Conservation (phyloP, 2,329 filamentous ascomycete species). For the Gaeumannomyces tritici region DNA sequence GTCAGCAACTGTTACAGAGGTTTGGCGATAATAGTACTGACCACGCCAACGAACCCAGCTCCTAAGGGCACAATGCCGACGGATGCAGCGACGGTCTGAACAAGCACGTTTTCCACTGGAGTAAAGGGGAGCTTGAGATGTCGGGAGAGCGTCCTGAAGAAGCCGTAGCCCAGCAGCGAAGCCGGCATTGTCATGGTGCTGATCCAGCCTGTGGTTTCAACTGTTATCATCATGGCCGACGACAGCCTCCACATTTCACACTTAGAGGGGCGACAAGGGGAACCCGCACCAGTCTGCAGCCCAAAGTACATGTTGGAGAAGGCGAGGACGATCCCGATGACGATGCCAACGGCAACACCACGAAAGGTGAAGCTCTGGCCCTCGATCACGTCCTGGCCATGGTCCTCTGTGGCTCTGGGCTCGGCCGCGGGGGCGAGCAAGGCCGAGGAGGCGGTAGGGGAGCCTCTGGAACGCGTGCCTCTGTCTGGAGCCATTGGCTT, state of each 20-base stretch:
- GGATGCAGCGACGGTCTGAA: constrained; percentile 90
- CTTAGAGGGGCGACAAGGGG: not conserved
- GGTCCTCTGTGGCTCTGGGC: not conserved
- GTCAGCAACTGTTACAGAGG: not conserved
- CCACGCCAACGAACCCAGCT: constrained; percentile 88
- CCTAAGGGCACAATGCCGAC: constrained; percentile 96
- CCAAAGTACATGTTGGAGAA: constrained; percentile 99
- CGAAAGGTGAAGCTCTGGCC: constrained; percentile 75
- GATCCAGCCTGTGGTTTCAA: constrained; percentile 25
- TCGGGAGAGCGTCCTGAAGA: constrained; percentile 71
- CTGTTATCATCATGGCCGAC: constrained; percentile 3
- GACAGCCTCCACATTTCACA: not conserved
- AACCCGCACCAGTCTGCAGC: constrained; percentile 55
- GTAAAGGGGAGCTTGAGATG: constrained; percentile 75
- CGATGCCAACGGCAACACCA: constrained; percentile 67
- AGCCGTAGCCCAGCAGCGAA: constrained; percentile 85
- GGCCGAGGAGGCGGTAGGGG: not conserved
- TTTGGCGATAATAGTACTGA: constrained; percentile 22
- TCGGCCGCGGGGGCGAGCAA: not conserved
- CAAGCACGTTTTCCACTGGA: constrained; percentile 90
- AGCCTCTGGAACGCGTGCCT: not conserved
- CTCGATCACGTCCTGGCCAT: constrained; percentile 17
- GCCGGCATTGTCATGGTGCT: constrained; percentile 95
- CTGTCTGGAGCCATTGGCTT: constrained; percentile 3
- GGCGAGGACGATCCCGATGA: constrained; percentile 83